Conservation (phyloP, 2,329 filamentous ascomycete species). For the Verticillium dahliae region DNA sequence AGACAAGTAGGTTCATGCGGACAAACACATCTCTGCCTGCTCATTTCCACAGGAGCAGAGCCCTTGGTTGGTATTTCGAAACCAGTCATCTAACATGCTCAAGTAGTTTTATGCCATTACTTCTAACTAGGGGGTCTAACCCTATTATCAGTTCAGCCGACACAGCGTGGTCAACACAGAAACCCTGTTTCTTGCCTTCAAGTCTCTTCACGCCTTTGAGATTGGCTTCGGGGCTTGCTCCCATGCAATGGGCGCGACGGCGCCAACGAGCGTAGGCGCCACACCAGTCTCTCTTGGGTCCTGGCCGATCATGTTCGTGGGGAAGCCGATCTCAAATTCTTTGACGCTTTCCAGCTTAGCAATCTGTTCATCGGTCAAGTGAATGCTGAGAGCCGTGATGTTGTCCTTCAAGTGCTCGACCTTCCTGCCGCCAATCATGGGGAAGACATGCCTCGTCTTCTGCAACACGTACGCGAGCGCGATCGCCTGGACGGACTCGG, state of each 20-base stretch:
- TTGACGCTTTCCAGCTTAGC: conserved; percentile 44
- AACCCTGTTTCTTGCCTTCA: no score
- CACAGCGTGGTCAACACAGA: no score
- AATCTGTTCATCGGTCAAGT: conserved; percentile 44
- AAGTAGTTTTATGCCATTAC: no score
- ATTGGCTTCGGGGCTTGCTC: conserved; percentile 7
- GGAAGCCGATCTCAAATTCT: conserved; percentile 51
- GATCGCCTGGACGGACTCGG: conserved; percentile 51
- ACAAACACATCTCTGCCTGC: no score
- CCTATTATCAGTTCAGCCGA: no score
- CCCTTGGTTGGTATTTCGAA: no score
- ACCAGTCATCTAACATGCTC: no score
- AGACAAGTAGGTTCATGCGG: no score
- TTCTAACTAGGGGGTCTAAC: no score
- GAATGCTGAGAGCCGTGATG: conserved; percentile 45
- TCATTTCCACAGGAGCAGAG: no score
- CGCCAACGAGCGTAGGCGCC: not conserved
- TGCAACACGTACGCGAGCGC: conserved; percentile 44
- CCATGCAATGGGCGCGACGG: conserved; percentile 8
- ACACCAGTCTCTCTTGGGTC: conserved; percentile 15
- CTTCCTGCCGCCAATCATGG: conserved; percentile 45
- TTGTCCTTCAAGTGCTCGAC: conserved; percentile 46
- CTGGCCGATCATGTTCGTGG: conserved; percentile 31
- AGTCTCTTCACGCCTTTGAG: not conserved
- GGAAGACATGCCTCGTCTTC: conserved; percentile 47